phyloP scores from a whole-genome alignment of 2,329 filamentous ascomycete species.

The Calonectria leucothoes region DNA sequence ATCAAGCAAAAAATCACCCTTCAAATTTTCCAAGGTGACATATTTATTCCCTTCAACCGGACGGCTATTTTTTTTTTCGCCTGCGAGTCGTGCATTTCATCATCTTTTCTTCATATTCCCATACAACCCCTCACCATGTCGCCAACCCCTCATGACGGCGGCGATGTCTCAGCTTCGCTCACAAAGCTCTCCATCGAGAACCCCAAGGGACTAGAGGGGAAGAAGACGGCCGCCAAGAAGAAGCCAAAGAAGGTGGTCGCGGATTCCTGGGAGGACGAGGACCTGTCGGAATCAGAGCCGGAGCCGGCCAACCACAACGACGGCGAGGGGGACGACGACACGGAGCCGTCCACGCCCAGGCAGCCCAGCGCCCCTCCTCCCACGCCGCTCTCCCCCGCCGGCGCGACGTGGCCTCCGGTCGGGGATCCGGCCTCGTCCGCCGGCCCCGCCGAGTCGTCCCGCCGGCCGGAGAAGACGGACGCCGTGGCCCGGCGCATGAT shows the following conservation, averaged over 20 bases:
- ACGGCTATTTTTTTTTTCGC: neutral
- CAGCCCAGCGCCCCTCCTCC: constrained; percentile 68
- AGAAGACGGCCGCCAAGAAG: constrained; percentile 43
- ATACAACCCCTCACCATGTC: constrained; percentile 31
- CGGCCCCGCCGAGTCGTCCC: constrained; percentile 25
- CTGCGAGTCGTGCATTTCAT: neutral
- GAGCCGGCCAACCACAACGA: constrained; percentile 44
- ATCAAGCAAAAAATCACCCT: neutral
- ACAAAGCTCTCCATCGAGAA: constrained; percentile 47
- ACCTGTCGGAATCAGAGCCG: constrained; percentile 58
- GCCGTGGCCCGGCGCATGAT: constrained; percentile 92
- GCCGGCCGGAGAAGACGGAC: constrained; percentile 89
- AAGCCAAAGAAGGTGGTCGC: constrained; percentile 45
- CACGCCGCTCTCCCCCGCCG: constrained; percentile 69
- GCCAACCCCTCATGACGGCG: constrained; percentile 33
- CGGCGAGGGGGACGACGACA: constrained; percentile 39
- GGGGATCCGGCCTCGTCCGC: constrained; percentile 25
- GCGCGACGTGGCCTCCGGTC: constrained; percentile 37
- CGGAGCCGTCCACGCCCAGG: constrained; percentile 55
- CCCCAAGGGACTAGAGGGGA: constrained; percentile 28
- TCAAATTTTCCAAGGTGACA: neutral
- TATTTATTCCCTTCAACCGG: too few relatives aligned
- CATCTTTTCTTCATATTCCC: neutral
- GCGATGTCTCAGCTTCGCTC: constrained; percentile 44
- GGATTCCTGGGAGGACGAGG: constrained; percentile 70